These are phyloP conservation scores for Aspergillus floridensis DNA, from an alignment of 2,329 filamentous ascomycete genomes.

Conservation along the genomic window DNA sequence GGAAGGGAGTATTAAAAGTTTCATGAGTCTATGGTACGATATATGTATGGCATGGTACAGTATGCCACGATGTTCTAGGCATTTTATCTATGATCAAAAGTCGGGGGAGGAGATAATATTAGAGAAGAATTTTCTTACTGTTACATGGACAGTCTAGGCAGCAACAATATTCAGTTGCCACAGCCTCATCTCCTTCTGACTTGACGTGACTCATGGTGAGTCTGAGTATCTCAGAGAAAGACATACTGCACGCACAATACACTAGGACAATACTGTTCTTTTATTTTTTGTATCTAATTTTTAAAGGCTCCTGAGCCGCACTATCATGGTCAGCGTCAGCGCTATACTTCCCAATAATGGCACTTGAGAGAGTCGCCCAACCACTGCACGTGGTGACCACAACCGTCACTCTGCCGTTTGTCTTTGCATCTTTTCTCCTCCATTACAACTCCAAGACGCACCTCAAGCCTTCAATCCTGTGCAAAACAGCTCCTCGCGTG, in stretches of 20 bases:
- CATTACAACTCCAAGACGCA: background rate
- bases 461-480: background rate
- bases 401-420: background rate
- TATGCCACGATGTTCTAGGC: background rate
- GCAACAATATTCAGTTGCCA: too few species aligned
- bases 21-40: background rate
- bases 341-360: too few species aligned
- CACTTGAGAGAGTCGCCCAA: background rate
- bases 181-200: too few species aligned
- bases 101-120: background rate
- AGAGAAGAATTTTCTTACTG: too few species aligned
- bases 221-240: too few species aligned
- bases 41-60: background rate
- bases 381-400: background rate
- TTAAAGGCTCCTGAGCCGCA: too few species aligned
- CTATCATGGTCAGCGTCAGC: too few species aligned
- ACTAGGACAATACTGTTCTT: too few species aligned
- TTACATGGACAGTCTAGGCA: too few species aligned
- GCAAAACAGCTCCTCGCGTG: background rate
- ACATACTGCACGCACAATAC: too few species aligned
- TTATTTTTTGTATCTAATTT: too few species aligned
- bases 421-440: background rate
- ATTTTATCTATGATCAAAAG: background rate
- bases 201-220: too few species aligned
- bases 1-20: background rate